Percentiles rank a stretch among this genome's conserved stretches.
These are phyloP conservation scores for Yamadazyma tumulicola DNA, from an alignment of 805 yeast species.

Conservation along the genomic window DNA sequence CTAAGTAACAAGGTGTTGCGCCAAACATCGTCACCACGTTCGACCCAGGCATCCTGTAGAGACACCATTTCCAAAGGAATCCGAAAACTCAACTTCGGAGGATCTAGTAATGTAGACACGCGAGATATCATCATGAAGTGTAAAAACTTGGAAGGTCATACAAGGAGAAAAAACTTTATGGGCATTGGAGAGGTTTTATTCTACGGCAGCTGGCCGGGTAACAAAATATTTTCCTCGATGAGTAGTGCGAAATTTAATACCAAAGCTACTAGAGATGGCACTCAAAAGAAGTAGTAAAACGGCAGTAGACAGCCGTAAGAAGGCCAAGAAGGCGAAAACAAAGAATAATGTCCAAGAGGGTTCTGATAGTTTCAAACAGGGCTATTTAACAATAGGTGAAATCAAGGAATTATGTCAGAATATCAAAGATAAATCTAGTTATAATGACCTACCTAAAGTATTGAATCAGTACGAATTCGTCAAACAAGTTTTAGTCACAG, in stretches of 20 bases:
- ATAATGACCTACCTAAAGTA: constrained; percentile 52
- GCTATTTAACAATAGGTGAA: constrained; percentile 18
- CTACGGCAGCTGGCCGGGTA: constrained; percentile 9
- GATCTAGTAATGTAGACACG: constrained; percentile 47
- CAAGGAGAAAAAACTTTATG: constrained; percentile 16
- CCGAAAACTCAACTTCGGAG: constrained; percentile 39
- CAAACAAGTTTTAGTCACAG: constrained; percentile 14
- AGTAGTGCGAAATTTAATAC: too few relatives aligned
- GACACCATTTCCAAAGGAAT: constrained; percentile 33
- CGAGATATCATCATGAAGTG: constrained; percentile 59
- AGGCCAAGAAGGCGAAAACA: constrained; percentile 8
- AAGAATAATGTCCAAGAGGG: neutral
- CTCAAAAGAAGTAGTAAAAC: constrained; percentile 20
- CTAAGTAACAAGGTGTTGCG: constrained; percentile 48
- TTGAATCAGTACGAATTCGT: constrained; percentile 34
- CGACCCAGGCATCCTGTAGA: constrained; percentile 38
- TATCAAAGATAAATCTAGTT: constrained; percentile 40
- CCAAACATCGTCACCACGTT: constrained; percentile 47
- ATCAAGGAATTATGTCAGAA: constrained; percentile 23
- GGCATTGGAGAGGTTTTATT: constrained; percentile 1
- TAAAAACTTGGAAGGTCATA: constrained; percentile 69
- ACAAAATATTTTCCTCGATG: constrained; percentile 3
- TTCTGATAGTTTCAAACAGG: too few relatives aligned
- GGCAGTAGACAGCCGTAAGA: constrained; percentile 3
- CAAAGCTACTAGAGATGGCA: constrained; percentile 12